Evolutionary conservation across 2,329 filamentous ascomycete species (phyloP), one percentile per base, ranked within the genome.

Genomic region (Phialemonium atrogriseum): DNA sequence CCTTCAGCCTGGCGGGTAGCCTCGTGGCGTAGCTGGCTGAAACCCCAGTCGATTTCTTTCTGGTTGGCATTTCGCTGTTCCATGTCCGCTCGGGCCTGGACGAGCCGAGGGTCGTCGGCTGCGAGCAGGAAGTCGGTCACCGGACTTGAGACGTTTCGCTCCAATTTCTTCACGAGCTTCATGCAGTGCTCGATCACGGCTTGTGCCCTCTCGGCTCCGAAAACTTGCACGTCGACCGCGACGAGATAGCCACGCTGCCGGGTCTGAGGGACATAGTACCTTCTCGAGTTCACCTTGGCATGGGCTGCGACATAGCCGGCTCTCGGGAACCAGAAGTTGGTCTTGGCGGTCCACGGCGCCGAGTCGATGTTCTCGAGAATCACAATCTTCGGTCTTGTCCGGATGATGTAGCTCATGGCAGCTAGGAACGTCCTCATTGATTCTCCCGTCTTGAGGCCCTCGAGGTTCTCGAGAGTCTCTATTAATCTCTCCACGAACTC

Each of bases 221-320:
- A 57, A 2, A 49, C 39, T 18, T 58, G 30, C 10, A 52, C 54
- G 34, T 72, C 59, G n/a, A 80, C 47, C 10, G 68, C 72, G 18
- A 80, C 46, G 40, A 79, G 59, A 44, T 82, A 82, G 2, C 67
- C 70, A 20, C 78, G 63, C 24, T 59, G 54, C 2, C 78, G 63
- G 0, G 79, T 85, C 33, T 89, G 84, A 0, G 84, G 84, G 1
- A 88, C 55, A 36, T 84, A 84, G 43, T 69, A 86, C 4, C 80
- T 55, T 47, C 86, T 86, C 0, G 76, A 80, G 44, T 88, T 80
- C 0, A 82, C 56, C 5, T 55, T 58, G 0, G 63, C 41, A 28
- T 61, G 64, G 0, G 49, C 46, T 1, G 67, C 68, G 3, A 62
- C 50, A 43, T 88, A 89, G 3, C 63, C 71, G 22, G 75, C 40